Conservation (phyloP, 2,329 filamentous ascomycete genomes). For the Hirsutella minnesotensis region DNA sequence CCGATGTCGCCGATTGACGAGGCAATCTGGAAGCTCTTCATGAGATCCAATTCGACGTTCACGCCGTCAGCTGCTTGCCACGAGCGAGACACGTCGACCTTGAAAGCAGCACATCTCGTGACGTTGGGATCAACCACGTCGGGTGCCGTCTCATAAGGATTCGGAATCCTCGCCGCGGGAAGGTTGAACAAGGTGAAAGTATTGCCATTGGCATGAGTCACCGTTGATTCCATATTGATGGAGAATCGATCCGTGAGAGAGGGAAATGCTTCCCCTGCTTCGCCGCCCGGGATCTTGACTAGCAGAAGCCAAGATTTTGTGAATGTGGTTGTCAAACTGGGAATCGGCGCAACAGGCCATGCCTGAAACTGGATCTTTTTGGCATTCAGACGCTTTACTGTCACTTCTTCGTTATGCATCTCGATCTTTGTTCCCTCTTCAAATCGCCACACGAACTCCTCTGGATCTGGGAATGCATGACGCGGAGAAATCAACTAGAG, state of each 20-base stretch:
- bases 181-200: slow-evolving; percentile 15
- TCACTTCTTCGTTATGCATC: slow-evolving; percentile 17
- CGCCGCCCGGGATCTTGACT: slow-evolving; percentile 11
- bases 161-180: slow-evolving; percentile 13
- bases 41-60: slow-evolving; percentile 32
- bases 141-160: slow-evolving; percentile 17
- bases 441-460: slow-evolving; percentile 15
- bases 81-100: slow-evolving; percentile 20
- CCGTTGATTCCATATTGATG: slow-evolving; percentile 12
- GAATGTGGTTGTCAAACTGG: slow-evolving; percentile 16
- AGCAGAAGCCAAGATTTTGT: slow-evolving; percentile 20
- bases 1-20: slow-evolving; percentile 17
- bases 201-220: slow-evolving; percentile 9
- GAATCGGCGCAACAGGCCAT: slow-evolving; percentile 20
- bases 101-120: slow-evolving; percentile 17
- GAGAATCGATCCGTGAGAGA: slow-evolving; percentile 14
- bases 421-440: slow-evolving; percentile 21
- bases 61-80: slow-evolving; percentile 13
- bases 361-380: slow-evolving; percentile 8
- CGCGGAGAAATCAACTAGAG: slow-evolving; percentile 2
- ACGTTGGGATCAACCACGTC: slow-evolving; percentile 3
- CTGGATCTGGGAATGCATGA: slow-evolving; percentile 10
- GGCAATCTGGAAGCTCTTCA: slow-evolving; percentile 54
- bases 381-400: slow-evolving; percentile 15
- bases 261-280: slow-evolving; percentile 14